These are phyloP conservation scores for Przewalskia tangutica DNA, from an alignment of 257 asterid species.

Conservation along the genomic window DNA sequence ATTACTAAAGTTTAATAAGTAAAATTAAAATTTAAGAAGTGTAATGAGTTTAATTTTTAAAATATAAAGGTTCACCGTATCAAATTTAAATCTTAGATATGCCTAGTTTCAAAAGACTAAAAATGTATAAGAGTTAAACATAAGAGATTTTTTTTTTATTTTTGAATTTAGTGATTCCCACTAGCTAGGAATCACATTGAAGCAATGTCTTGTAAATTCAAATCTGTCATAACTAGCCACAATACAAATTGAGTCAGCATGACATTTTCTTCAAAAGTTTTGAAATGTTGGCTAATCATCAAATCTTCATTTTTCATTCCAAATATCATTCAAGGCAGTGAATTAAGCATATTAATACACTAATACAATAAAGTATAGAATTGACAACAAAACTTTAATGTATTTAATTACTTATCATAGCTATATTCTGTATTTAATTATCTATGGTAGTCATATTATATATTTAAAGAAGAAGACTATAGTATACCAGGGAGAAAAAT, in stretches of 20 bases:
- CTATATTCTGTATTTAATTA: too few relatives aligned
- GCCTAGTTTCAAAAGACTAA: background rate
- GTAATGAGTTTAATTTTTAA: background rate
- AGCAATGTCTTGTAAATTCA: background rate
- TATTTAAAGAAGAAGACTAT: too few relatives aligned
- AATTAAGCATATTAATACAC: background rate
- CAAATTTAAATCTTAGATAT: too few relatives aligned
- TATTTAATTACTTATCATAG: too few relatives aligned
- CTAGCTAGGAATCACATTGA: background rate
- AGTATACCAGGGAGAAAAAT: too few relatives aligned
- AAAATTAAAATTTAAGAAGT: background rate
- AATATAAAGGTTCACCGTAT: background rate
- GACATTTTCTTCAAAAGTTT: background rate
- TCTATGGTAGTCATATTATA: too few relatives aligned
- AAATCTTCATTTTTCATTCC: background rate
- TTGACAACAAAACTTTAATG: too few relatives aligned
- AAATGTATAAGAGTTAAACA: background rate
- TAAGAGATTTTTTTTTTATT: background rate
- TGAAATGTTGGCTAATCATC: background rate
- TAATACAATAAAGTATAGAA: too few relatives aligned
- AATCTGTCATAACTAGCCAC: background rate
- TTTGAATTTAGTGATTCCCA: background rate
- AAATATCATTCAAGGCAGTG: background rate
- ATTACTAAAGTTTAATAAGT: background rate
- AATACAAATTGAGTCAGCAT: background rate